Conservation (phyloP, 1,284 basidiomycete genomes). For the Heterobasidion parviporum region DNA sequence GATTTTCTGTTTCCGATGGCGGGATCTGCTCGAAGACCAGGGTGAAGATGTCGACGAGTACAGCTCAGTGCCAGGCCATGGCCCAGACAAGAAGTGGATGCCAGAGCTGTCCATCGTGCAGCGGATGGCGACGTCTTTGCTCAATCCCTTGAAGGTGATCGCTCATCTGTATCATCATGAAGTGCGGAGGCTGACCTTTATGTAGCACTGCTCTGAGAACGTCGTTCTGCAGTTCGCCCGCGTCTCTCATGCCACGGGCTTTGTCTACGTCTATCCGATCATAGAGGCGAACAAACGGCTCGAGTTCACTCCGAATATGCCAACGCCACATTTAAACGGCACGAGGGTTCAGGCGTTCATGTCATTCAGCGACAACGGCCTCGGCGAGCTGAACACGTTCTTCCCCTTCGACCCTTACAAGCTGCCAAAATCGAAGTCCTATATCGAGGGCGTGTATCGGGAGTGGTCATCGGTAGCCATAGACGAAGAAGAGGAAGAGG, state of each 20-base stretch:
- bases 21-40: conserved; percentile 67
- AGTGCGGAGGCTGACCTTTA: background rate
- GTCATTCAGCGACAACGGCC: conserved; percentile 32
- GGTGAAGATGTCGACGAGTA: conserved; percentile 42
- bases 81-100: conserved; percentile 69
- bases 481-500: conserved; percentile 61
- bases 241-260: conserved; percentile 85
- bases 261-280: conserved; percentile 93
- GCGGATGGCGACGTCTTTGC: conserved; percentile 70
- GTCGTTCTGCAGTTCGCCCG: conserved; percentile 95
- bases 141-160: conserved; percentile 85
- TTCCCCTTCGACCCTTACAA: conserved; percentile 99
- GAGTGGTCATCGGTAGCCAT: conserved; percentile 76
- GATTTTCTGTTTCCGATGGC: conserved; percentile 98
- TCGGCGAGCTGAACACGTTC: conserved; percentile 83
- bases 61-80: conserved; percentile 18
- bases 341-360: background rate
- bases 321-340: conserved; percentile 1
- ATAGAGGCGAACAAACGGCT: conserved; percentile 77
- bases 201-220: conserved; percentile 78
- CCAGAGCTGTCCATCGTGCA: conserved; percentile 75
- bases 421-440: conserved; percentile 66
- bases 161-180: background rate
- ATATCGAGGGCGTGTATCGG: conserved; percentile 65
- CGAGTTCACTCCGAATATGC: conserved; percentile 27